Evolutionary conservation across 176 grass and related monocot species (phyloP).

Genomic region (Elymus sibiricus): DNA sequence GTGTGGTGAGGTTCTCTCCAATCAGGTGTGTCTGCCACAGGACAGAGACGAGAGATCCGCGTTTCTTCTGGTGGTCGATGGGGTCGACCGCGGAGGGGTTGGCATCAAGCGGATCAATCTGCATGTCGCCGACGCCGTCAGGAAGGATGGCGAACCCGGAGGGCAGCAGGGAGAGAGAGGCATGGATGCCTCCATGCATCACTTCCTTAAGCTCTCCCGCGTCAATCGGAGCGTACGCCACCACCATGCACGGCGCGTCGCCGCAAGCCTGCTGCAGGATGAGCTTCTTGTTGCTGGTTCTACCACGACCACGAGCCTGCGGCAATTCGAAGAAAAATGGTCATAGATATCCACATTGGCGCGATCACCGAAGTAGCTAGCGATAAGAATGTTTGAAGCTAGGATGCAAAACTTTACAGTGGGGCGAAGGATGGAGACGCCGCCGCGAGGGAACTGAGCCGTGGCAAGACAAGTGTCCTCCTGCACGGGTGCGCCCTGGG

Average conservation of each 20-base stretch:
- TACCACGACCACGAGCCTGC: background rate
- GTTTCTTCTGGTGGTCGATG: background rate
- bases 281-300: conserved; percentile 2
- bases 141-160: conserved; percentile 57
- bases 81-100: background rate
- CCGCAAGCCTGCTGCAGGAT: conserved; percentile 42
- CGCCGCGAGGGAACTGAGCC: conserved; percentile 10
- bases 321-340: background rate
- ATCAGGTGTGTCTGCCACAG: background rate
- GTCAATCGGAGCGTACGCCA: conserved; percentile 36
- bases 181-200: conserved; percentile 12
- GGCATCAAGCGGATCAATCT: background rate
- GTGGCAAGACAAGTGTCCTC: conserved; percentile 26
- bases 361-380: background rate
- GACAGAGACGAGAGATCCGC: conserved; percentile 30
- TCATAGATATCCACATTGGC: background rate
- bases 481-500: conserved; percentile 1
- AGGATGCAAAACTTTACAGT: conserved; percentile 16
- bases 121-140: conserved; percentile 9
- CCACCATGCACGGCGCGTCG: conserved; percentile 12
- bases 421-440: conserved; percentile 52
- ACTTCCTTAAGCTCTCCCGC: conserved; percentile 2
- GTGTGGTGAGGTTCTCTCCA: background rate
- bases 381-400: background rate
- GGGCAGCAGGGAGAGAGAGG: conserved; percentile 18